phyloP scores from a whole-genome alignment of 2,329 filamentous ascomycete genomes.

The Aureobasidium musti region DNA sequence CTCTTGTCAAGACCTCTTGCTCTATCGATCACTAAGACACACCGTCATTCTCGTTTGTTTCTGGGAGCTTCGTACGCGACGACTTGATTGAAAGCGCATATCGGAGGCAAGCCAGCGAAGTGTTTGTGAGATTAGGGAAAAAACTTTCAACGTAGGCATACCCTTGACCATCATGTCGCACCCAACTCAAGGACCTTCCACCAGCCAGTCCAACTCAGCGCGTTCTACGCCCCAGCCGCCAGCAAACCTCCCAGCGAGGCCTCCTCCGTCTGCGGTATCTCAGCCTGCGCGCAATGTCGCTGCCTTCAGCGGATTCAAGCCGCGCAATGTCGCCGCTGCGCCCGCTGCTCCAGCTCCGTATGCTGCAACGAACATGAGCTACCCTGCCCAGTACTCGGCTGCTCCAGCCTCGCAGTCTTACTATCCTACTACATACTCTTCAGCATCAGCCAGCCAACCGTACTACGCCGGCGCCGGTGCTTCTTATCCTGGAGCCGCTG shows the following conservation, averaged over 20 bases:
- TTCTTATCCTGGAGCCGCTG: conserved; percentile 37
- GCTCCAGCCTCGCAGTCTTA: conserved; percentile 23
- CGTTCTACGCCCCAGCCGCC: conserved; percentile 29
- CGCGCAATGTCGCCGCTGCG: conserved; percentile 56
- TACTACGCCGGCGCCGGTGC: conserved; percentile 45
- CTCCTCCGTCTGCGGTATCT: conserved; percentile 39
- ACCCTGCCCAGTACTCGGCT: conserved; percentile 27
- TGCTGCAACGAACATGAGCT: conserved; percentile 29
- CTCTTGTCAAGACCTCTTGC: conserved; percentile 3
- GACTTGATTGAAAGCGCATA: neutral
- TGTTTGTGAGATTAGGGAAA: neutral
- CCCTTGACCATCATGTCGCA: conserved; percentile 69
- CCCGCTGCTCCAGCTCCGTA: conserved; percentile 19
- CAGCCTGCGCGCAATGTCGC: conserved; percentile 28
- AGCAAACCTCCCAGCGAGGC: conserved; percentile 30
- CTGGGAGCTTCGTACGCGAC: neutral
- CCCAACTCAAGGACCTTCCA: conserved; percentile 74
- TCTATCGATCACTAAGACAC: neutral
- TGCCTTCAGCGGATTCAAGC: conserved; percentile 61
- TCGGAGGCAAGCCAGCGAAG: neutral
- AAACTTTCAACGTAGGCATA: conserved; percentile 25
- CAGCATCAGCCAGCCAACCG: conserved; percentile 36
- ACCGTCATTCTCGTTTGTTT: neutral
- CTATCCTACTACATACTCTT: conserved; percentile 19
- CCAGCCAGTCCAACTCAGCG: conserved; percentile 32